Evolutionary conservation across 2,329 filamentous ascomycete genomes (phyloP).

Genomic region (Sporothrix luriei): DNA sequence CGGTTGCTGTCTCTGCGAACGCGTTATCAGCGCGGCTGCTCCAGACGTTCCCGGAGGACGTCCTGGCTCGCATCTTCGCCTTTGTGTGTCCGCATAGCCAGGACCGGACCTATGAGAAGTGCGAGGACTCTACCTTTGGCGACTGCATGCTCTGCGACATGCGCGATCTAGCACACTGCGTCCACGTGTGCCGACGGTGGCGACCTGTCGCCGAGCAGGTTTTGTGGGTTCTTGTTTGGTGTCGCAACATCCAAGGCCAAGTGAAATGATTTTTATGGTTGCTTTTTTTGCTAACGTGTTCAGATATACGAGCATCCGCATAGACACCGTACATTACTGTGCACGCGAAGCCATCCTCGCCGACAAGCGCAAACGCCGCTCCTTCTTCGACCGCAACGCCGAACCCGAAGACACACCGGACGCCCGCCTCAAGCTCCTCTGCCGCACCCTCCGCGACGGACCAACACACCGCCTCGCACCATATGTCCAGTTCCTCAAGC

Average conservation of each 20-base stretch:
- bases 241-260: too few species aligned
- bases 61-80: constrained; percentile 76
- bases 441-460: constrained; percentile 79
- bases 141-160: constrained; percentile 94
- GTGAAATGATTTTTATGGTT: too few species aligned
- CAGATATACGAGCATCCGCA: constrained; percentile 86
- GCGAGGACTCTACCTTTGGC: constrained; percentile 76
- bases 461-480: constrained; percentile 65
- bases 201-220: constrained; percentile 48
- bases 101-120: constrained; percentile 78
- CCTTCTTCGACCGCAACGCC: constrained; percentile 73
- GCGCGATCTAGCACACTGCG: constrained; percentile 81
- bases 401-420: constrained; percentile 79
- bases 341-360: constrained; percentile 79
- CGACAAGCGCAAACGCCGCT: constrained; percentile 74
- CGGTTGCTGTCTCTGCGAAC: constrained; percentile 37
- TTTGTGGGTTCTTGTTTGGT: constrained; percentile 57
- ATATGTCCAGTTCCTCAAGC: constrained; percentile 77
- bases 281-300: neutral
- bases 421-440: constrained; percentile 74
- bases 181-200: constrained; percentile 75
- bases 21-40: constrained; percentile 49
- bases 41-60: constrained; percentile 62
- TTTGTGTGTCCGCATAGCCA: constrained; percentile 80
- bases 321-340: constrained; percentile 94